A percentile compares a stretch with the other conserved stretches of the same genome.
These are phyloP conservation scores for Trichoderma sp. DNA, from an alignment of 2,329 filamentous ascomycete species.

Conservation along the genomic window DNA sequence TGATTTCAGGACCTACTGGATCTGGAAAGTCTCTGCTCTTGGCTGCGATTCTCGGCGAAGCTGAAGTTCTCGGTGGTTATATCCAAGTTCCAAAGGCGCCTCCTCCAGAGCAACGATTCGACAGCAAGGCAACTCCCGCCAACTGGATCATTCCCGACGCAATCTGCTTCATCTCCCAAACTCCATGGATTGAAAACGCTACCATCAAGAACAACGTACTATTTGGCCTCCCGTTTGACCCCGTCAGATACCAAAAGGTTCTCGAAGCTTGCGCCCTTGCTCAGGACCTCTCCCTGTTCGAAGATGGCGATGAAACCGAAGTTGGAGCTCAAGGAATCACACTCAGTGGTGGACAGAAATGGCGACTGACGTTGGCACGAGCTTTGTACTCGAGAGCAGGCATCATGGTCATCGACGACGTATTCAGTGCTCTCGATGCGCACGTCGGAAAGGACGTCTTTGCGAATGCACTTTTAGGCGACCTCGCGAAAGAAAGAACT, in stretches of 20 bases:
- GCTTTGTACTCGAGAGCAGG: constrained; percentile 33
- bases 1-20: constrained; percentile 28
- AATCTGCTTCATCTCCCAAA: constrained; percentile 52
- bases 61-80: constrained; percentile 15
- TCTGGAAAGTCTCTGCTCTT: constrained; percentile 28
- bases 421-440: constrained; percentile 23
- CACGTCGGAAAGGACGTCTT: constrained; percentile 18
- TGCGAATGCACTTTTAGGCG: constrained; percentile 8
- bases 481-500: constrained; percentile 24
- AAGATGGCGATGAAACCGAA: constrained; percentile 71
- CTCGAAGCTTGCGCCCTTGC: constrained; percentile 70
- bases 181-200: constrained; percentile 78
- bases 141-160: constrained; percentile 19
- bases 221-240: constrained; percentile 69
- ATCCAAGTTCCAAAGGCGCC: constrained; percentile 19
- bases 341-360: constrained; percentile 32
- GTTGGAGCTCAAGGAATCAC: constrained; percentile 39
- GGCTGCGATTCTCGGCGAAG: constrained; percentile 25
- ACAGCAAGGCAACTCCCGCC: background rate
- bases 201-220: constrained; percentile 73
- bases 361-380: constrained; percentile 32
- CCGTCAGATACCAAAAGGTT: constrained; percentile 66
- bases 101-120: background rate
- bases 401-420: constrained; percentile 64
- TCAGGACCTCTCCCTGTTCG: constrained; percentile 70